Evolutionary conservation across 2,329 filamentous ascomycete species (phyloP), one percentile per base, ranked within the genome.

Genomic region (Xylaria sp.): DNA sequence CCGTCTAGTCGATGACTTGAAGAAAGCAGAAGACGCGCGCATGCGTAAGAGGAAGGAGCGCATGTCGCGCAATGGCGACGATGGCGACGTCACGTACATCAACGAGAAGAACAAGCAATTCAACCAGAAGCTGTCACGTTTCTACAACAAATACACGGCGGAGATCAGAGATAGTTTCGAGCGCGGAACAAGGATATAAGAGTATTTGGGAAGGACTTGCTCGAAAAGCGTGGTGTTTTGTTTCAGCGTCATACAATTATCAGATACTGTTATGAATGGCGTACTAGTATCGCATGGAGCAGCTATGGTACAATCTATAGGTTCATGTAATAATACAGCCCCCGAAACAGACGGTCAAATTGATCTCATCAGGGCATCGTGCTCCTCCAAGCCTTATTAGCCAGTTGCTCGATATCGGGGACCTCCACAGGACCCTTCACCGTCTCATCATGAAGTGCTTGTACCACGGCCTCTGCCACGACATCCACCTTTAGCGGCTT

Each of bases 41-140:
- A 79, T 97, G 77, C 97, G 94, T 87, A 97, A 97, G 85, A 87
- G 94, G 76, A 90, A 89, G 79, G 93, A 97, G 73, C 87, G 94
- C 63, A 90, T 92, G 79, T 88, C 89, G 13, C 88, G 90, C 79
- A 91, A 91, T 71, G 94, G 94, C 68, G 94, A 97, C 72, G 92
- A 94, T 57, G 91, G 90, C 34, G 96, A 99, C 81, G 92, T 98
- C 76, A 98, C 95, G 8, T 98, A 97, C 82, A 99, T 99, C 88
- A 99, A 99, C 83, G 94, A 98, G 83, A 98, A 99, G 91, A 99
- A 99, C 87, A 98, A 98, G 87, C 94, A 98, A 86, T 99, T 99
- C 85, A 99, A 99, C 89, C 91, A 97, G 84, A 98, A 99, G 84
- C 85, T 99, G 81, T 87, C 92, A 63, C 87, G 96, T 74, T 99